Evolutionary conservation across 2,329 filamentous ascomycete genomes (phyloP).

Genomic region (Ophiostoma perfectum): DNA sequence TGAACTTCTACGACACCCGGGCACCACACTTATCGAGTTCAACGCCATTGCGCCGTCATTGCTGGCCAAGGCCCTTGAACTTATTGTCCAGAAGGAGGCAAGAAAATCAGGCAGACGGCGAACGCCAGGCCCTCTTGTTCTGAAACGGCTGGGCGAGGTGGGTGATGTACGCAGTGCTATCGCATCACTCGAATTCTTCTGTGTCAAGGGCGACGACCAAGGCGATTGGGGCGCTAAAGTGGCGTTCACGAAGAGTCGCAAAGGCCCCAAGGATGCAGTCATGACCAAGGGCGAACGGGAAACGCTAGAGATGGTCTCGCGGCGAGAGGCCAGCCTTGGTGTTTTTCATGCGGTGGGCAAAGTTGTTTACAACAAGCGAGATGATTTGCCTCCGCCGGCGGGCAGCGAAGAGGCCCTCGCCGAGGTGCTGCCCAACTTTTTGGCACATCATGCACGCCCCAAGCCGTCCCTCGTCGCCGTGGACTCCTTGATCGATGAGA

Average conservation of each 20-base stretch:
- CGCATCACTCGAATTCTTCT: constrained; percentile 87
- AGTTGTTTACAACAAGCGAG: constrained; percentile 91
- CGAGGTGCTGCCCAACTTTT: constrained; percentile 55
- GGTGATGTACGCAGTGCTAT: constrained; percentile 92
- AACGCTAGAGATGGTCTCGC: constrained; percentile 73
- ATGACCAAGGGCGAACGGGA: constrained; percentile 75
- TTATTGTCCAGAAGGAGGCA: constrained; percentile 80
- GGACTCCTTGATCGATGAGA: constrained; percentile 82
- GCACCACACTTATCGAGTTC: constrained; percentile 78
- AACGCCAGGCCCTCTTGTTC: constrained; percentile 70
- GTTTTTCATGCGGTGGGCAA: constrained; percentile 96
- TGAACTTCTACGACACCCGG: constrained; percentile 75
- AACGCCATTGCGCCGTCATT: constrained; percentile 85
- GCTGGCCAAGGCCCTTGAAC: constrained; percentile 75
- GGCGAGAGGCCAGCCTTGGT: constrained; percentile 81
- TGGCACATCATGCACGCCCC: constrained; percentile 53
- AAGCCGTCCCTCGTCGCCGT: constrained; percentile 61
- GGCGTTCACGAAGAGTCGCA: constrained; percentile 63
- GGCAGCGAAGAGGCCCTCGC: constrained; percentile 37
- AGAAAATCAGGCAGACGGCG: constrained; percentile 67
- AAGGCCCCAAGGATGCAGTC: constrained; percentile 48
- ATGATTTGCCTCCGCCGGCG: constrained; percentile 45
- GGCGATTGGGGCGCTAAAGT: constrained; percentile 71
- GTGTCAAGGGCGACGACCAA: constrained; percentile 70
- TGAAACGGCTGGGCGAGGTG: constrained; percentile 75